phyloP scores from a whole-genome alignment of 2,329 filamentous ascomycete species.

The Apiospora rasikravindrae region DNA sequence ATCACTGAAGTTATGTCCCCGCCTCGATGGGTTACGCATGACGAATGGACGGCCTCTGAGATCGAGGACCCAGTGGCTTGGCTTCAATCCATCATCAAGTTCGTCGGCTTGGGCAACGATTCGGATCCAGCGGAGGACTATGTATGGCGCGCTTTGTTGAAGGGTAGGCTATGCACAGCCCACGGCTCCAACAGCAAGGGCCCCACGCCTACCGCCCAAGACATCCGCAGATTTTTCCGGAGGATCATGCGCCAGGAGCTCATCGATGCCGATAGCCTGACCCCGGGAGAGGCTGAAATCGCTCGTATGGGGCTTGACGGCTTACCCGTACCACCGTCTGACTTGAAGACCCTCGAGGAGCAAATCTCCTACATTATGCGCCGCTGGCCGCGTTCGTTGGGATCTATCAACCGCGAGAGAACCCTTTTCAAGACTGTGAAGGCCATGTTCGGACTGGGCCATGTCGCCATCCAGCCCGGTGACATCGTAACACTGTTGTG shows the following conservation, averaged over 20 bases:
- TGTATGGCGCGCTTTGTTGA: neutral
- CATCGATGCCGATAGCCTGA: neutral
- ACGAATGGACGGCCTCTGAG: neutral
- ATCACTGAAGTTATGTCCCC: neutral
- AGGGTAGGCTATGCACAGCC: no score
- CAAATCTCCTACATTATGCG: neutral
- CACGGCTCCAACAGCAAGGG: no score
- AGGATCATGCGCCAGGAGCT: neutral
- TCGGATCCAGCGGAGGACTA: neutral
- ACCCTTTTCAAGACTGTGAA: neutral
- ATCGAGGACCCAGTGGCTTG: neutral
- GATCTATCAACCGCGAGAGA: neutral
- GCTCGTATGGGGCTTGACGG: neutral
- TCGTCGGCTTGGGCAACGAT: neutral
- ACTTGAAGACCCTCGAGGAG: neutral
- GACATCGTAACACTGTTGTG: neutral
- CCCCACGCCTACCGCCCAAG: neutral
- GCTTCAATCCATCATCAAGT: neutral
- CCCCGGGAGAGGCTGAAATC: neutral
- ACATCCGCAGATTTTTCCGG: neutral
- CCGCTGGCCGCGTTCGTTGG: neutral
- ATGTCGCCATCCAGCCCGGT: neutral
- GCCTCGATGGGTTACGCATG: neutral
- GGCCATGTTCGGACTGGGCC: neutral
- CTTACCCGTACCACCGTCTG: neutral